Conservation (phyloP, 1,139 yeast genomes). For the Saccharomyces hybrid region DNA sequence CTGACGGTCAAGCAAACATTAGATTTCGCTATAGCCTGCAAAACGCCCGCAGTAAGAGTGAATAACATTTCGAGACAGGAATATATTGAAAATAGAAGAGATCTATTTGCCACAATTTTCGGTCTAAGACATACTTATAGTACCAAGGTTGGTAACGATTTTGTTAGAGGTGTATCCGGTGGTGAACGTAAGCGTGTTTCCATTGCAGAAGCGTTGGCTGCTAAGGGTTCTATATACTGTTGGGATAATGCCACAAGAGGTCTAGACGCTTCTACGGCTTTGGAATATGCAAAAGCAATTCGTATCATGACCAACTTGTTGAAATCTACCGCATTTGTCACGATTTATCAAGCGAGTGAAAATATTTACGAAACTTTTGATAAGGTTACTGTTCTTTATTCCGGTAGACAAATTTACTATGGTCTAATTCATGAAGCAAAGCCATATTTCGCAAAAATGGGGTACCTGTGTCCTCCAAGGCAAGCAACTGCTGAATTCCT, state of each 20-base stretch:
- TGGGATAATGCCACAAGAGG: conserved; percentile 64
- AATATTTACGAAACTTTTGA: conserved; percentile 42
- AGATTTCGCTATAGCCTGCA: conserved; percentile 35
- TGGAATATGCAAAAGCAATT: conserved; percentile 40
- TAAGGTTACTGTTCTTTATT: conserved; percentile 38
- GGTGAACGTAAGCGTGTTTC: conserved; percentile 83
- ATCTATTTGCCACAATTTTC: conserved; percentile 44
- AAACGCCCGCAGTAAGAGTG: conserved; percentile 38
- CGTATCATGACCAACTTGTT: conserved; percentile 36
- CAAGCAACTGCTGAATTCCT: conserved; percentile 54
- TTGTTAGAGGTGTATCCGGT: conserved; percentile 73
- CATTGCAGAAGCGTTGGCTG: conserved; percentile 53
- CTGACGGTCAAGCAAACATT: conserved; percentile 46
- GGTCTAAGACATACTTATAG: conserved; percentile 59
- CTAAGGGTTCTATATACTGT: conserved; percentile 45
- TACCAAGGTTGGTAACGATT: conserved; percentile 65
- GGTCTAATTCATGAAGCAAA: conserved; percentile 39
- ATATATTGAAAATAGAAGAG: conserved; percentile 44
- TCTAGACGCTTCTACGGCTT: conserved; percentile 52
- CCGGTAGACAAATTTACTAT: conserved; percentile 40
- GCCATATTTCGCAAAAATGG: conserved; percentile 41
- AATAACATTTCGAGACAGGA: conserved; percentile 35
- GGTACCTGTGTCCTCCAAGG: conserved; percentile 46
- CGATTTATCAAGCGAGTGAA: conserved; percentile 43
- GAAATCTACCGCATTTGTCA: conserved; percentile 37